Conservation (phyloP, 176 grass and related monocot genomes). For the Otatea glauca region DNA sequence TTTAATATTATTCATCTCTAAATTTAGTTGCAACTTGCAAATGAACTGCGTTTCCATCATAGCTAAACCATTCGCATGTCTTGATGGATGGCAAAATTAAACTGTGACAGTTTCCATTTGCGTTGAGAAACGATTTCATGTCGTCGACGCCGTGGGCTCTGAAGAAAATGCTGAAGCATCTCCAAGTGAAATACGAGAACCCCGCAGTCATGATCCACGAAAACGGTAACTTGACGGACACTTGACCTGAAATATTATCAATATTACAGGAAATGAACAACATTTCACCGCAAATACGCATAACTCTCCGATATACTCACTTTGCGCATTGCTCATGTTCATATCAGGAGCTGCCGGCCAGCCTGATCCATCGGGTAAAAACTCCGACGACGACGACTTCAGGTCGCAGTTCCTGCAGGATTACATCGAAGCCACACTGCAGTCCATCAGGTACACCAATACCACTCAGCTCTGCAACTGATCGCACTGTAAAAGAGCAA, state of each 20-base stretch:
- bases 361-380: slow-evolving; percentile 11
- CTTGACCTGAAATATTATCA: neutral
- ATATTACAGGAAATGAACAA: neutral
- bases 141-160: slow-evolving; percentile 68
- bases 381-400: slow-evolving; percentile 44
- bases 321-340: neutral
- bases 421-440: slow-evolving; percentile 59
- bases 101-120: slow-evolving; percentile 10
- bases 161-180: slow-evolving; percentile 69
- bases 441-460: slow-evolving; percentile 47
- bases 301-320: neutral
- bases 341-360: slow-evolving; percentile 42
- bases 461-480: neutral
- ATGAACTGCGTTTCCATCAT: neutral
- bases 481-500: neutral
- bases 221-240: slow-evolving; percentile 79
- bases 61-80: neutral
- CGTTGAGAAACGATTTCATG: neutral
- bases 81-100: neutral
- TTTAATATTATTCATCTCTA: neutral
- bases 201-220: slow-evolving; percentile 80
- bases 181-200: slow-evolving; percentile 79
- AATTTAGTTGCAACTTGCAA: slow-evolving; percentile 15
- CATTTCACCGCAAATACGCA: neutral
- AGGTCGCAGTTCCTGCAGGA: slow-evolving; percentile 54